phyloP scores from a whole-genome alignment of 73 alveolate genomes.

The Paramecium primaurelia region DNA sequence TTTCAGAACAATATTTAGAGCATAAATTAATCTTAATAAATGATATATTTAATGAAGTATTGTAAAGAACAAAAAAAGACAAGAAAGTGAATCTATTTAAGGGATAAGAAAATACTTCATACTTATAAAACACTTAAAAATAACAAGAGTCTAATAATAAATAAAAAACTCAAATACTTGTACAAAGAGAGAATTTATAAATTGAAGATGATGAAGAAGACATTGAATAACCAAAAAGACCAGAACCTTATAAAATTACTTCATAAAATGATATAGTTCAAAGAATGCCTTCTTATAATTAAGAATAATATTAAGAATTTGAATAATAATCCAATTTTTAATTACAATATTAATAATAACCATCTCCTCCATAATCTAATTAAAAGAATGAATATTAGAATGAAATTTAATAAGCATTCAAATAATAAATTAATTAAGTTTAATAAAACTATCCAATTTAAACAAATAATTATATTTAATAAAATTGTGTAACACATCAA shows the following conservation, averaged over 20 bases:
- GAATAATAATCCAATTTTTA: neutral
- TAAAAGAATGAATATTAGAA: neutral
- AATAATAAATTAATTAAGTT: neutral
- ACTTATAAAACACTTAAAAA: neutral
- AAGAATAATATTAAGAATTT: neutral
- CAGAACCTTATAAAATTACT: neutral
- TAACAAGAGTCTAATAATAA: neutral
- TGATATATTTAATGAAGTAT: neutral
- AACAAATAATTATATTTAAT: neutral
- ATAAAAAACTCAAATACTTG: neutral
- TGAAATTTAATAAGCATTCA: neutral
- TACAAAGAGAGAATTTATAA: neutral
- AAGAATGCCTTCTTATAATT: neutral
- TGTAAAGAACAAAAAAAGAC: neutral
- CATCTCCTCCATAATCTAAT: neutral
- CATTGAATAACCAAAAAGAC: neutral
- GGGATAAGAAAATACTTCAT: neutral
- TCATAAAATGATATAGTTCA: neutral
- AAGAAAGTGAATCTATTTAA: neutral
- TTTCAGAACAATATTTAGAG: conserved; percentile 33
- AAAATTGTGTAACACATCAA: neutral
- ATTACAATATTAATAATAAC: neutral
- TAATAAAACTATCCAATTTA: neutral
- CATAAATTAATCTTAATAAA: neutral
- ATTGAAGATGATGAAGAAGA: neutral